phyloP scores from a whole-genome alignment of 2,329 filamentous ascomycete species.

The Colletotrichum sp. region DNA sequence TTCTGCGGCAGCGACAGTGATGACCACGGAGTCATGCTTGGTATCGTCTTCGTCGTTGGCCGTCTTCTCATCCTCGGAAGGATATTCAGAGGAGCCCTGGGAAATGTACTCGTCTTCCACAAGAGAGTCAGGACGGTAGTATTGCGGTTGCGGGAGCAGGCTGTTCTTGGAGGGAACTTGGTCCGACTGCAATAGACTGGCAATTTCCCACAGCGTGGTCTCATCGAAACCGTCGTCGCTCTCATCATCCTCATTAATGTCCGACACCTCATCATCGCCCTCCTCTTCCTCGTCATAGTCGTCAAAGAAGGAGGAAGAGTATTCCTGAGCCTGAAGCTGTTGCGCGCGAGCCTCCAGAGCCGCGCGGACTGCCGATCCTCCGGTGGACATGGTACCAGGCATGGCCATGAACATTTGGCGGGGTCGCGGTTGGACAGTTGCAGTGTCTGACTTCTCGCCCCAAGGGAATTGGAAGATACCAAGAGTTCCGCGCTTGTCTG shows the following conservation, averaged over 20 bases:
- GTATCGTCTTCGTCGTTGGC: constrained; percentile 26
- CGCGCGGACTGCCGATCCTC: constrained; percentile 31
- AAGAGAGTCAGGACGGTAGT: background rate
- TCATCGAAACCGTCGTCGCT: constrained; percentile 64
- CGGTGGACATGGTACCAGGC: constrained; percentile 55
- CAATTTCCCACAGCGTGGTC: constrained; percentile 67
- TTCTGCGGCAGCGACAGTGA: constrained; percentile 32
- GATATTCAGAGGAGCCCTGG: constrained; percentile 30
- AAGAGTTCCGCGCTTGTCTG: constrained; percentile 61
- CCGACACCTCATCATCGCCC: constrained; percentile 37
- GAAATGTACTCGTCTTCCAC: constrained; percentile 34
- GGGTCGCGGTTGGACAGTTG: constrained; percentile 44
- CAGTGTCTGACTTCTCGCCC: constrained; percentile 66
- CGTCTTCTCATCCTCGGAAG: constrained; percentile 24
- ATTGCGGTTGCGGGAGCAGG: constrained; percentile 42
- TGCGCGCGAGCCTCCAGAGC: constrained; percentile 35
- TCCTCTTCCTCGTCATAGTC: constrained; percentile 60
- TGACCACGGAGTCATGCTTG: constrained; percentile 30
- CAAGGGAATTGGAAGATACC: constrained; percentile 71
- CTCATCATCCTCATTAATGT: constrained; percentile 36
- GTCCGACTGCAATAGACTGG: constrained; percentile 58
- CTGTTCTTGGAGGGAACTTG: constrained; percentile 57
- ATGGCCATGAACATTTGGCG: constrained; percentile 47
- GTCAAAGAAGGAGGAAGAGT: constrained; percentile 62
- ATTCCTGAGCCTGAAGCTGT: constrained; percentile 42